A percentile compares a stretch with the other conserved stretches of the same genome.
Evolutionary conservation across 805 yeast species (phyloP).

Genomic region (Barnettozyma pratensis): DNA sequence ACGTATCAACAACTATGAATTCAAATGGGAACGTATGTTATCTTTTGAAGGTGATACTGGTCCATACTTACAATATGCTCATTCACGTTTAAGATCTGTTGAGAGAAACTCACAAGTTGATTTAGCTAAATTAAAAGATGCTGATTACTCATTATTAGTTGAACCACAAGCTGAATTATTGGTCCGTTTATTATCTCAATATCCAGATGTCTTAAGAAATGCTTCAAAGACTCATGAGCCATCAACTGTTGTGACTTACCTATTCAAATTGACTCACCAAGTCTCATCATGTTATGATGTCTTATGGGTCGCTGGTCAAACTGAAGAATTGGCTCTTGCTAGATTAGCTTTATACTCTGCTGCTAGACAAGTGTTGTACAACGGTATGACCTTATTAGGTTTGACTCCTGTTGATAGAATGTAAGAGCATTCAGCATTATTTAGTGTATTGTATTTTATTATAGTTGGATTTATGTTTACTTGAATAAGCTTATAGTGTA

Average conservation of each 20-base stretch:
- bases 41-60: conserved; percentile 99
- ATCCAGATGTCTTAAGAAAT: conserved; percentile 83
- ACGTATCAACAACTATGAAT: conserved; percentile 92
- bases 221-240: conserved; percentile 88
- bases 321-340: conserved; percentile 77
- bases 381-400: conserved; percentile 87
- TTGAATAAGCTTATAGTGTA: too few species aligned
- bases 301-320: conserved; percentile 96
- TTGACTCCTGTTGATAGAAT: conserved; percentile 98
- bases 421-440: conserved; percentile 33
- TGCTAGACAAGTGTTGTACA: conserved; percentile 82
- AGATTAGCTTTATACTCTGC: conserved; percentile 87
- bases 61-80: conserved; percentile 97
- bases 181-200: conserved; percentile 76
- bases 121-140: conserved; percentile 37
- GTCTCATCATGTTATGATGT: conserved; percentile 95
- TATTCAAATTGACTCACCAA: conserved; percentile 87
- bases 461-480: too few species aligned
- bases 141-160: conserved; percentile 56
- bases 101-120: conserved; percentile 73
- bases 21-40: conserved; percentile 97
- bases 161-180: conserved; percentile 70
- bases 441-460: too few species aligned
- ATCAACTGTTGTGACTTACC: conserved; percentile 86
- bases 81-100: conserved; percentile 91